A percentile compares a stretch with the other conserved stretches of the same genome.
phyloP scores from a whole-genome alignment of 2,329 filamentous ascomycete species.

The Ascochyta koolunga region DNA sequence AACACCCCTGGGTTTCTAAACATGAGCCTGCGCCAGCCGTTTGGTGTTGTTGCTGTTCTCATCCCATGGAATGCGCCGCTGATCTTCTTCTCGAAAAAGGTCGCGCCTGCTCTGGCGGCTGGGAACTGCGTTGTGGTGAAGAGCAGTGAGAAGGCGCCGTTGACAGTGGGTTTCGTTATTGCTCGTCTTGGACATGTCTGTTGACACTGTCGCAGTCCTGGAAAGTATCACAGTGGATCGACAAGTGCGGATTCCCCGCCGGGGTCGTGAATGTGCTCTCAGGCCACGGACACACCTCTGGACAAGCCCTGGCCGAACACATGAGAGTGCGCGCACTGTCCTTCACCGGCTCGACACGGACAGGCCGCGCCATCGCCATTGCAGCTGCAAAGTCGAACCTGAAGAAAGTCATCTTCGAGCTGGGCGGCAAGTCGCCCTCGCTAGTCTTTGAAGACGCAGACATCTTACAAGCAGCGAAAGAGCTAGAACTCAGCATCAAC shows the following conservation, averaged over 20 bases:
- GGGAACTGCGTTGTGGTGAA: conserved; percentile 40
- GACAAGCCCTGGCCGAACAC: conserved; percentile 77
- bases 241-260: conserved; percentile 78
- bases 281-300: conserved; percentile 75
- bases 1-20: conserved; percentile 55
- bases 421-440: conserved; percentile 85
- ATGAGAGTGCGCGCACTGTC: conserved; percentile 80
- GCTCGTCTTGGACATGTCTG: background rate
- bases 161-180: conserved; percentile 63
- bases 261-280: conserved; percentile 82
- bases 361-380: conserved; percentile 79
- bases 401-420: conserved; percentile 84
- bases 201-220: conserved; percentile 59
- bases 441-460: conserved; percentile 80
- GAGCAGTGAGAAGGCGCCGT: conserved; percentile 57
- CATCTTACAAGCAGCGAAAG: conserved; percentile 72
- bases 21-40: conserved; percentile 75
- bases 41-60: conserved; percentile 80
- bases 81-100: conserved; percentile 36
- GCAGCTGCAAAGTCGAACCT: conserved; percentile 76
- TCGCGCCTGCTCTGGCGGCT: conserved; percentile 32
- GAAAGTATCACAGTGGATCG: conserved; percentile 78
- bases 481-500: conserved; percentile 56
- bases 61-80: conserved; percentile 62
- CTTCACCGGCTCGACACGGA: conserved; percentile 83